phyloP scores from a whole-genome alignment of 164 flowering plant genomes.

The Macadamia tetraphylla region DNA sequence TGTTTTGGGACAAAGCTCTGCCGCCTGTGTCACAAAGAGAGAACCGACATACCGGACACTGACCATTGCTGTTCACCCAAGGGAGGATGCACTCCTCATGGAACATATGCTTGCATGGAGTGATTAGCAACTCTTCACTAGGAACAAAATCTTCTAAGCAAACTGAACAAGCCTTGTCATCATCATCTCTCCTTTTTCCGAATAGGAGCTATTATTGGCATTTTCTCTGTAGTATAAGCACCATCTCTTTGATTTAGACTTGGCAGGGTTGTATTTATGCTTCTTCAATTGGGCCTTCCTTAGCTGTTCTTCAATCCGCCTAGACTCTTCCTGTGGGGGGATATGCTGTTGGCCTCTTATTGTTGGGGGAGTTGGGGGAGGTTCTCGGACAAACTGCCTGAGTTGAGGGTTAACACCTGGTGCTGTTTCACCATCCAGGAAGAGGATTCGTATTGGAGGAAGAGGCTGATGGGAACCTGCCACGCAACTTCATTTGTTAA shows the following conservation, averaged over 20 bases:
- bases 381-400: slow-evolving; percentile 12
- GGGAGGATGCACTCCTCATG: slow-evolving; percentile 77
- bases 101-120: slow-evolving; percentile 94
- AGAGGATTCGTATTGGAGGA: not conserved
- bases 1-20: not conserved
- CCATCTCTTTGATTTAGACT: slow-evolving; percentile 19
- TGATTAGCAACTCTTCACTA: slow-evolving; percentile 41
- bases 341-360: slow-evolving; percentile 1
- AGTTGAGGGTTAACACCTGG: slow-evolving; percentile 8
- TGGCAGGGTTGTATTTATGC: slow-evolving; percentile 31
- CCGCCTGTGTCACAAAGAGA: slow-evolving; percentile 17
- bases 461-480: slow-evolving; percentile 17
- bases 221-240: slow-evolving; percentile 40
- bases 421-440: slow-evolving; percentile 5
- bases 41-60: slow-evolving; percentile 76
- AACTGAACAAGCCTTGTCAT: slow-evolving; percentile 54
- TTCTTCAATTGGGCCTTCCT: slow-evolving; percentile 41
- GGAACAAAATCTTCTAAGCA: slow-evolving; percentile 80
- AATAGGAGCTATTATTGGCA: not conserved
- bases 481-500: not conserved
- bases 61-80: slow-evolving; percentile 64
- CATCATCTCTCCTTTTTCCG: slow-evolving; percentile 32
- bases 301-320: slow-evolving; percentile 31
- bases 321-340: slow-evolving; percentile 18
- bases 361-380: slow-evolving; percentile 7